Percentiles rank a stretch among this genome's conserved stretches.
Evolutionary conservation across 2,329 filamentous ascomycete genomes (phyloP).

Genomic region (Verticillium zaregamsianum): DNA sequence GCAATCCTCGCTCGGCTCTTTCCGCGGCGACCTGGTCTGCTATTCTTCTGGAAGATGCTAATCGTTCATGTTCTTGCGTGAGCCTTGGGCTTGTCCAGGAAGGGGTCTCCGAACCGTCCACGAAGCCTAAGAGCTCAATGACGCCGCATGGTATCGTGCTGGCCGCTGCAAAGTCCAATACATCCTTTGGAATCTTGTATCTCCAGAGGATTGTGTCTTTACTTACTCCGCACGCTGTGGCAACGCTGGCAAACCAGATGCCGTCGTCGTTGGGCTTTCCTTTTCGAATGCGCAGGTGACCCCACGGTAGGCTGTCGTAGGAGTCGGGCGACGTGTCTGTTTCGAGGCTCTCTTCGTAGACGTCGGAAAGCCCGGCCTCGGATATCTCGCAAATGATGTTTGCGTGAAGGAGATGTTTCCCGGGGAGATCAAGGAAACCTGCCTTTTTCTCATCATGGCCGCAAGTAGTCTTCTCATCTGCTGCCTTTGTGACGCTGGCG

Average conservation of each 20-base stretch:
- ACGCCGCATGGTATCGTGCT: not conserved
- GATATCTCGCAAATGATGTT: not conserved
- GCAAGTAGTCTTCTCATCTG: not conserved
- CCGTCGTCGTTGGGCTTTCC: not conserved
- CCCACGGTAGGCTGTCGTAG: not conserved
- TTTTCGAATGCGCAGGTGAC: not conserved
- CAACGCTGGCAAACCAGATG: not conserved
- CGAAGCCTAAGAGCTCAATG: not conserved
- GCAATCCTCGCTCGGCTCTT: not conserved
- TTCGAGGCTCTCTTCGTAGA: not conserved
- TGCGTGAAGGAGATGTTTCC: not conserved
- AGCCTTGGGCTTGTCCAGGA: not conserved
- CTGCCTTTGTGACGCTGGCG: not conserved
- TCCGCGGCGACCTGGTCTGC: not conserved
- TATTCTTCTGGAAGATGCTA: not conserved
- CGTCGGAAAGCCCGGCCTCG: not conserved
- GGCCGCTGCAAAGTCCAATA: not conserved
- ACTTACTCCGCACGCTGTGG: not conserved
- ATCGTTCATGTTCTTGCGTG: not conserved
- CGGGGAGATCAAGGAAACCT: not conserved
- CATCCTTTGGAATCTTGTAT: not conserved
- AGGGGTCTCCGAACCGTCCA: not conserved
- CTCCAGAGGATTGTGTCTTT: not conserved
- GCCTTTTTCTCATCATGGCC: not conserved
- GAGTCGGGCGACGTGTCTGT: not conserved